Conservation (phyloP, 192 early-diverging fungal genomes). For the Backusella circina region DNA sequence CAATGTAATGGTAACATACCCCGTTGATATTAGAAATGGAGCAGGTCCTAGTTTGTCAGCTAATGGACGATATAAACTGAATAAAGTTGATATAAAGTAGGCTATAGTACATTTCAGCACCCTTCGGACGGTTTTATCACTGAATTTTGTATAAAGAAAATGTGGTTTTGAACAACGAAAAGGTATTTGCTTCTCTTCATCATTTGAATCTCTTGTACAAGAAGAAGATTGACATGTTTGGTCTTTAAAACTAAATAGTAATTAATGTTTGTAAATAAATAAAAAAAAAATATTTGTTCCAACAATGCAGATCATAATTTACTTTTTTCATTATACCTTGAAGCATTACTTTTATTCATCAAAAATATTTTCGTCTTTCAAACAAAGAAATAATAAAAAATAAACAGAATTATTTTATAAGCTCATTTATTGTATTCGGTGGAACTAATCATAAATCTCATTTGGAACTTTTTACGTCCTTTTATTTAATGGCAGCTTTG, state of each 20-base stretch:
- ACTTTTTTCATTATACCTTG: neutral
- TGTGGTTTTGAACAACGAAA: neutral
- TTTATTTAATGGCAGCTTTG: neutral
- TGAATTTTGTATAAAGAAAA: constrained; percentile 32
- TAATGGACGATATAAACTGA: constrained; percentile 31
- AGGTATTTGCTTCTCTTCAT: neutral
- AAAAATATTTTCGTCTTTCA: neutral
- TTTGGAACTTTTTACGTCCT: neutral
- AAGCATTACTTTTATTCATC: neutral
- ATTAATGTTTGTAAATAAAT: neutral
- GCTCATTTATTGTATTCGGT: neutral
- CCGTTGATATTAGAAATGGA: constrained; percentile 36
- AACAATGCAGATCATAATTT: neutral
- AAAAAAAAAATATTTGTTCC: neutral
- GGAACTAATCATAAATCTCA: neutral
- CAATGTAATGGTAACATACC: neutral
- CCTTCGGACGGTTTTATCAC: constrained; percentile 33
- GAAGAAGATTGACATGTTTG: neutral
- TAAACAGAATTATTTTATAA: neutral
- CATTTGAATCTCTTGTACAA: neutral
- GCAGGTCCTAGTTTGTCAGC: constrained; percentile 23
- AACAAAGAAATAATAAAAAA: neutral
- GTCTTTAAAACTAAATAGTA: neutral
- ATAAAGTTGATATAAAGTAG: constrained; percentile 25
- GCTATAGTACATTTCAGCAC: constrained; percentile 40